phyloP scores from a whole-genome alignment of 768 basidiomycete species.

The Lepiota venenata region DNA sequence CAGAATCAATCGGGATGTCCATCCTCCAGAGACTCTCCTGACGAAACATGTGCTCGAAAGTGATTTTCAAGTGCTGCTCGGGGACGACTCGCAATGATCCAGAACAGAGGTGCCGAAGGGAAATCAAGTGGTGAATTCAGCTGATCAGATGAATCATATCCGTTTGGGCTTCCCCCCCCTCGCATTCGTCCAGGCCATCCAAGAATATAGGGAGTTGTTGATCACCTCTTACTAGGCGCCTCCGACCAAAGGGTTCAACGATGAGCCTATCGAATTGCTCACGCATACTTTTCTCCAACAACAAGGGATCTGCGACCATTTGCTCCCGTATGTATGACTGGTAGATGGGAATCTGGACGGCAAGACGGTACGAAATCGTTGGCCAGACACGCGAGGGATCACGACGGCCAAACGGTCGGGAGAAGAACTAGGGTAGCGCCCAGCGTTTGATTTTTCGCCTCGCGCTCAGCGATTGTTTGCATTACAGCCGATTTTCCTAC shows the following conservation, averaged over 20 bases:
- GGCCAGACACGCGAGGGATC: neutral
- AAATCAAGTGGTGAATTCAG: neutral
- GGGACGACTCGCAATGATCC: constrained; percentile 7
- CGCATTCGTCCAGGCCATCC: neutral
- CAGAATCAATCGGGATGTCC: constrained; percentile 3
- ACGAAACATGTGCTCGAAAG: neutral
- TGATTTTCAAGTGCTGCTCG: neutral
- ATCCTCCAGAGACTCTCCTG: neutral
- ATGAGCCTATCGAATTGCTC: neutral
- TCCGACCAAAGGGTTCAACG: neutral
- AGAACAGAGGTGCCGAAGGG: neutral
- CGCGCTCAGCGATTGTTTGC: constrained; percentile 12
- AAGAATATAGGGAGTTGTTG: neutral
- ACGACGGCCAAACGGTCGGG: neutral
- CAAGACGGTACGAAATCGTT: neutral
- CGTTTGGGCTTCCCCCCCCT: neutral
- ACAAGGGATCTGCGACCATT: neutral
- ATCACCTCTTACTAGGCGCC: neutral
- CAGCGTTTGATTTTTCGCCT: neutral
- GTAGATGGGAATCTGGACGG: neutral
- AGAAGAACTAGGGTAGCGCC: neutral
- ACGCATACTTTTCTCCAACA: neutral
- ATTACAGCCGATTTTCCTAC: constrained; percentile 17
- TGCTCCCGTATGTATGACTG: neutral
- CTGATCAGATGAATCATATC: neutral